Conservation (phyloP, 2,329 filamentous ascomycete species). For the Xylariales sp. region DNA sequence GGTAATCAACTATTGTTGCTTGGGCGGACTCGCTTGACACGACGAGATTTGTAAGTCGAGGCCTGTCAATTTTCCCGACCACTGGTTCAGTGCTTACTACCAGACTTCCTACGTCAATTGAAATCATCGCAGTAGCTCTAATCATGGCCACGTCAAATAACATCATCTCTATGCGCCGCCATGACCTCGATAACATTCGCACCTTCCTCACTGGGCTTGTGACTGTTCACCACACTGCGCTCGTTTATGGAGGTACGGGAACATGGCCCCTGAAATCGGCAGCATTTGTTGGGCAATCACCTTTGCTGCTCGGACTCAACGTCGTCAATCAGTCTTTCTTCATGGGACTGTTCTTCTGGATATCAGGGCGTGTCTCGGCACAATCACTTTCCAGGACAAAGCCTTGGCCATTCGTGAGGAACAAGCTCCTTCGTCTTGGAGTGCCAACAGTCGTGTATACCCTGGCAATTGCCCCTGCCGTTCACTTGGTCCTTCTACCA, state of each 20-base stretch:
- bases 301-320: conserved; percentile 14
- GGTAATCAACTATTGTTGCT: no score
- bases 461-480: conserved; percentile 7
- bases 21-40: no score
- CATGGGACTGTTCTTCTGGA: conserved; percentile 16
- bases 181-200: conserved; percentile 17
- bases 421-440: conserved; percentile 13
- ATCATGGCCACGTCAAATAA: conserved; percentile 12
- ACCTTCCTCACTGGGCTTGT: conserved; percentile 14
- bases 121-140: no score
- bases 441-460: conserved; percentile 14
- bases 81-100: no score
- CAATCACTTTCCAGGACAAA: conserved; percentile 11
- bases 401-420: conserved; percentile 12
- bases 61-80: no score
- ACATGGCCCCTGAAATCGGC: conserved; percentile 11
- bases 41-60: no score
- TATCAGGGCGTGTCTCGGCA: conserved; percentile 14
- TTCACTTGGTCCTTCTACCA: not conserved
- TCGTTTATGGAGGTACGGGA: conserved; percentile 15
- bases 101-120: no score
- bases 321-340: conserved; percentile 18
- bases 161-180: conserved; percentile 11
- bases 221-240: conserved; percentile 17
- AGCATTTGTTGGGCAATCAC: not conserved